Evolutionary conservation across 768 basidiomycete genomes (phyloP).

Genomic region (Amanita pseudoporphyria): DNA sequence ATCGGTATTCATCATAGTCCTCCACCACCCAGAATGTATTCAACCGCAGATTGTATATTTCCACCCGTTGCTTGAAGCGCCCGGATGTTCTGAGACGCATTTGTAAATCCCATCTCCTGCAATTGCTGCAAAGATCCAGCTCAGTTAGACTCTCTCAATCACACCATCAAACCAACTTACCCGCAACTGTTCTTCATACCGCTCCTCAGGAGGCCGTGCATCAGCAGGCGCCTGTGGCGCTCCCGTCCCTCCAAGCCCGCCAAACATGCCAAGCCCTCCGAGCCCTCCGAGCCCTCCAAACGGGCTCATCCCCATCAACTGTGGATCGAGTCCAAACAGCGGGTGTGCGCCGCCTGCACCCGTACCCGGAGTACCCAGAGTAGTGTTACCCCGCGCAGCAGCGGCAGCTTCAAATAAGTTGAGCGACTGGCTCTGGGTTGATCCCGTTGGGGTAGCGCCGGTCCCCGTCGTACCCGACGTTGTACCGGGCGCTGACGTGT

Average conservation of each 20-base stretch:
- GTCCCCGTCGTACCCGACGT: not conserved
- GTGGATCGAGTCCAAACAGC: conserved; percentile 30
- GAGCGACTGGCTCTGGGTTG: conserved; percentile 14
- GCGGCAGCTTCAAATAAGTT: conserved; percentile 18
- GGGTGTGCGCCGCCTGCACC: conserved; percentile 15
- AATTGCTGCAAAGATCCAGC: conserved; percentile 51
- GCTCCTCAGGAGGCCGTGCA: conserved; percentile 75
- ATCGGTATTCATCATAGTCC: conserved; percentile 34
- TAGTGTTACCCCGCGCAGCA: conserved; percentile 15
- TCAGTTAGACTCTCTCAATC: not conserved
- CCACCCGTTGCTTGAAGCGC: conserved; percentile 90
- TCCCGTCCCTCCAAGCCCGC: conserved; percentile 17
- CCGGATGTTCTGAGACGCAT: conserved; percentile 82
- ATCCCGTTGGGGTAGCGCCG: not conserved
- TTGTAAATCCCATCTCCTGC: conserved; percentile 91
- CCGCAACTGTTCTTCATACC: conserved; percentile 83
- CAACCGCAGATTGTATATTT: conserved; percentile 85
- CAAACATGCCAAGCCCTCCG: conserved; percentile 19
- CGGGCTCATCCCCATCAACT: conserved; percentile 25
- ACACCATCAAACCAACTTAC: conserved; percentile 25
- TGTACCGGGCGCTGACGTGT: conserved; percentile 9
- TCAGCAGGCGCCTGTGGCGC: conserved; percentile 48
- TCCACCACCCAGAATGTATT: conserved; percentile 82
- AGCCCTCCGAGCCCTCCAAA: conserved; percentile 15
- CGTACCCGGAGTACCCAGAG: conserved; percentile 12